Evolutionary conservation across 75 land plant genomes (phyloP).

Genomic region (Gnetum montanum): DNA sequence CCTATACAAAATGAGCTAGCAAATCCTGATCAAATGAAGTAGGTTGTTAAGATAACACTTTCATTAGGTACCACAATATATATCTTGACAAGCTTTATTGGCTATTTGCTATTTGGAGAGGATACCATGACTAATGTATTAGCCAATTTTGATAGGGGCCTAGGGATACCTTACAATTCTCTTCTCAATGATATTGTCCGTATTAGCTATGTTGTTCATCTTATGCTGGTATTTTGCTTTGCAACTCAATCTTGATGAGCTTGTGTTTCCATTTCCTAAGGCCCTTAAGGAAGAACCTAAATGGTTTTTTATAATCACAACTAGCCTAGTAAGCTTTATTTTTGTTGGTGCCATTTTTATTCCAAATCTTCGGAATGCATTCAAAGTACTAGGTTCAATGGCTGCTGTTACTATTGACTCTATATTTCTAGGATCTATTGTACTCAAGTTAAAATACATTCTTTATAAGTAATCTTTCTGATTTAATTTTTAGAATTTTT

Average conservation of each 20-base stretch:
- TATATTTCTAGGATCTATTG: conserved; percentile 69
- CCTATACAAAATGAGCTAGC: conserved; percentile 86
- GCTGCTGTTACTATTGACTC: conserved; percentile 66
- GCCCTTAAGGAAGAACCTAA: conserved; percentile 35
- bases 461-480: too few species aligned
- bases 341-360: conserved; percentile 68
- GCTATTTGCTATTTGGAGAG: conserved; percentile 82
- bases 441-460: conserved; percentile 36
- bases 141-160: conserved; percentile 83
- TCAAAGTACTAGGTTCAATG: conserved; percentile 81
- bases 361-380: conserved; percentile 84
- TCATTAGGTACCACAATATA: conserved; percentile 57
- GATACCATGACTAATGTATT: conserved; percentile 69
- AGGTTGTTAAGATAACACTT: conserved; percentile 55
- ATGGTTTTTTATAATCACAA: conserved; percentile 42
- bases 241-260: conserved; percentile 69
- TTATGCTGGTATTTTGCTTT: conserved; percentile 85
- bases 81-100: conserved; percentile 74
- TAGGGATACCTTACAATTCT: conserved; percentile 64
- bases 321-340: conserved; percentile 31
- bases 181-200: conserved; percentile 60
- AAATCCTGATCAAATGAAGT: conserved; percentile 36
- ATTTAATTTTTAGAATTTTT: not conserved
- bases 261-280: conserved; percentile 52
- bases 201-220: conserved; percentile 65